phyloP scores from a whole-genome alignment of 176 grass and related monocot genomes.

The Avena sativa region DNA sequence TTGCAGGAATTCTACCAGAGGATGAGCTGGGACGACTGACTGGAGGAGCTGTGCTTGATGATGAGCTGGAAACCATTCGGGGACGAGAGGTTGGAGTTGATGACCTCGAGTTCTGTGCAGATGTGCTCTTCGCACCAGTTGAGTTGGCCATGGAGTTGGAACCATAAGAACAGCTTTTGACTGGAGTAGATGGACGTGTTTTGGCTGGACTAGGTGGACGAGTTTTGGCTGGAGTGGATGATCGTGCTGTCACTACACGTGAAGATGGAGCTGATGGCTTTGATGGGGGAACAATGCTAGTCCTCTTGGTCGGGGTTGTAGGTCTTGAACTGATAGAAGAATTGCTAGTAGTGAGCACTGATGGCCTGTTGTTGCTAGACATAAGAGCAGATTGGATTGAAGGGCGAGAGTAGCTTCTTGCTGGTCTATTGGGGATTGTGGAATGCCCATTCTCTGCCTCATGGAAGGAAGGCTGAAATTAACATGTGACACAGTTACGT shows the following conservation, averaged over 20 bases:
- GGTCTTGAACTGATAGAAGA: slow-evolving; percentile 70
- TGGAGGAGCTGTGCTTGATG: slow-evolving; percentile 51
- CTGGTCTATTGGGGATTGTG: slow-evolving; percentile 55
- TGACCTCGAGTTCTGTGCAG: slow-evolving; percentile 69
- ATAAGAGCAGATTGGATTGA: slow-evolving; percentile 52
- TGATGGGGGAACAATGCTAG: slow-evolving; percentile 51
- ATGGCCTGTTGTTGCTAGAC: slow-evolving; percentile 64
- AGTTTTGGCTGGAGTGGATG: slow-evolving; percentile 76
- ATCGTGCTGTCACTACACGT: slow-evolving; percentile 57
- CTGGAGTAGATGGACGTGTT: slow-evolving; percentile 63
- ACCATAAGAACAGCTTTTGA: slow-evolving; percentile 48
- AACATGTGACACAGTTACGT: slow-evolving; percentile 39
- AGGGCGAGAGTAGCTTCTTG: slow-evolving; percentile 68
- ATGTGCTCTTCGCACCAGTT: slow-evolving; percentile 42
- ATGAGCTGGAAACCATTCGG: slow-evolving; percentile 48
- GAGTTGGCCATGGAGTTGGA: slow-evolving; percentile 39
- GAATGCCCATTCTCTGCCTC: slow-evolving; percentile 73
- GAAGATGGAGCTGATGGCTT: slow-evolving; percentile 59
- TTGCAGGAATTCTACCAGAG: slow-evolving; percentile 50
- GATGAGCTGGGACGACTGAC: slow-evolving; percentile 44
- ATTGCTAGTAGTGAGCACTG: slow-evolving; percentile 68
- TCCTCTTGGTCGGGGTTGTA: slow-evolving; percentile 69
- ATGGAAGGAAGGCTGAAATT: slow-evolving; percentile 70
- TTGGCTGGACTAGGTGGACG: slow-evolving; percentile 58
- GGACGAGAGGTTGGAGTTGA: slow-evolving; percentile 70